Base-by-base conservation (phyloP, 352 stramenopile species). In the Pythium apleroticum region DNA sequence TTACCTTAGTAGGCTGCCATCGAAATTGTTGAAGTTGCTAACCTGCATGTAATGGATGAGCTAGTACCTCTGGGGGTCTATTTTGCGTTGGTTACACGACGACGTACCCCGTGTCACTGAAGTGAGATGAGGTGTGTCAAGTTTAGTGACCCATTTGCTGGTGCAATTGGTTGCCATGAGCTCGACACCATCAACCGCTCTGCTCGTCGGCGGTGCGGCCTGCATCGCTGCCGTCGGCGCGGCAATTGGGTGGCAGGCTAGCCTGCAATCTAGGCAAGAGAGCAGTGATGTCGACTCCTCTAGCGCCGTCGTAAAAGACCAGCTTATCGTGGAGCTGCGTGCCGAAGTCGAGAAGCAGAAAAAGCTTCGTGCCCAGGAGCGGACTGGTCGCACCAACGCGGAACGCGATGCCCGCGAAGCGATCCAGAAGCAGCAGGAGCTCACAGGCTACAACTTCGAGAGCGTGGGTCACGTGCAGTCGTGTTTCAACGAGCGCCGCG, bases 401-500 rank as follows among this genome's bases (percentile, higher is more conserved):
- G 84, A 95, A 27, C 39, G 82, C 63, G 81, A 90, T 57, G 80
- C 76, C 12, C 76, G 86, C 25, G 76, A 88, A 56, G 71, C 72
- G n/a, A 71, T 93, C 49, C 82, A 95, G 68, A 68, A 73, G 33
- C 65, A 90, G 50, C 77, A 91, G 30, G 77, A 92, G 35, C 55
- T 65, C 37, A 56, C 64, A 24, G 87, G 85, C 19, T 96, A 96
- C 72, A 75, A 63, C 20, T 86, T 94, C 33, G 73, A 95, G 24
- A 76, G 73, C 9, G 80, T 97, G 20, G 89, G 72, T 3, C 66
- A 77, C 49, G 88, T 95, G 54, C 72, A 90, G 53, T 96, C 88
- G 12, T 97, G 89, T 64, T 97, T 96, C 54, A 81, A 74, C 0
- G 86, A 97, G 63, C 85, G 89, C n/a, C 88, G 88, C 19, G 89